Conservation (phyloP, 768 basidiomycete genomes). For the Pleurotus sapidus region DNA sequence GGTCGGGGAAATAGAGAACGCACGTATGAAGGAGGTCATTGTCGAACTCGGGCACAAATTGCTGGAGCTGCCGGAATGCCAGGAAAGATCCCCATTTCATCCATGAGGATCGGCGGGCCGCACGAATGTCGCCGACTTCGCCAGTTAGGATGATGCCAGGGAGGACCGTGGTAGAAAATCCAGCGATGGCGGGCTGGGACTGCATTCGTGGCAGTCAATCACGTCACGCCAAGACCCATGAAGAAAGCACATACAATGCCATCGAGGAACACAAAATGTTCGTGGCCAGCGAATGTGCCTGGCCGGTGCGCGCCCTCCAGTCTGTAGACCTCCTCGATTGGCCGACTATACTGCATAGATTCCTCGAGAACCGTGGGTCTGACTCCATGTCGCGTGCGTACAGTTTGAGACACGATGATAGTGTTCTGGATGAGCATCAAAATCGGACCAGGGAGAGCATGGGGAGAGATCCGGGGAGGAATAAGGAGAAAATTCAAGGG, state of each 20-base stretch:
- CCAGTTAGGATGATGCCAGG: slow-evolving; percentile 12
- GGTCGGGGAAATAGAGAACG: background rate
- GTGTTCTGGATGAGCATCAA: no score
- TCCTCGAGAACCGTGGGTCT: no score
- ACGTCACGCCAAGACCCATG: background rate
- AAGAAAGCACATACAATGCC: slow-evolving; percentile 10
- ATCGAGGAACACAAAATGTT: slow-evolving; percentile 24
- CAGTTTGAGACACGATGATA: no score
- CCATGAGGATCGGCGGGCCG: slow-evolving; percentile 14
- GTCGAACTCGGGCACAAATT: slow-evolving; percentile 29
- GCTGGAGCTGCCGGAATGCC: slow-evolving; percentile 30
- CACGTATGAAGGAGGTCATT: slow-evolving; percentile 12
- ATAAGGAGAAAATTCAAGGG: no score
- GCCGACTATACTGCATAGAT: no score
- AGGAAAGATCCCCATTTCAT: slow-evolving; percentile 29
- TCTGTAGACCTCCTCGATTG: slow-evolving; percentile 12
- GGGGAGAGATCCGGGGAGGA: no score
- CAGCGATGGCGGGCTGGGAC: slow-evolving; percentile 11
- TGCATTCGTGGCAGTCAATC: background rate
- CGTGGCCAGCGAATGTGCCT: slow-evolving; percentile 16
- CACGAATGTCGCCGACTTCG: slow-evolving; percentile 19
- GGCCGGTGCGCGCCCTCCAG: slow-evolving; percentile 19
- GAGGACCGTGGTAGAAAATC: slow-evolving; percentile 15
- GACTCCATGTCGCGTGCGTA: no score
- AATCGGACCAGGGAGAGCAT: no score